Base-by-base conservation (phyloP, 768 basidiomycete species). In the Boletus speciosus region DNA sequence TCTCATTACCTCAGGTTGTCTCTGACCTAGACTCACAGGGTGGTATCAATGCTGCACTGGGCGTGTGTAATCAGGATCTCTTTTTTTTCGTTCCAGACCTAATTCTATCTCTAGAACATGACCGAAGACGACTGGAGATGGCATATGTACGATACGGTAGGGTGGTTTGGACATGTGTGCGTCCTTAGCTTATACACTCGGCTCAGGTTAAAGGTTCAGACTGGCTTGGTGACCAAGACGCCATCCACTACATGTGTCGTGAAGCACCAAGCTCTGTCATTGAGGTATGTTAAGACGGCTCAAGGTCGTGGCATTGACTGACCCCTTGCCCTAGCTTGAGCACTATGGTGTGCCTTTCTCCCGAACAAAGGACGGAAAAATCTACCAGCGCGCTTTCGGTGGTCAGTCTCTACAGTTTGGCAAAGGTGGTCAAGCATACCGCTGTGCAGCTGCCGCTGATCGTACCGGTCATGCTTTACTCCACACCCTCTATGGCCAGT, bases 211-310 rank as follows among this genome's bases (percentile, higher is more conserved):
- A 99, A 81, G 97, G 97, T 58, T 97, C 94, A 49, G 97, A 99
- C 76, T 99, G 97, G 97, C 86, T 98, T 37, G 97, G 97, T 72
- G 97, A 99, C 77, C 94, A 95, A 75, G 97, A 99, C 67, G 97
- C 97, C 46, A 98, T 99, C 63, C 97, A 98, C 68, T 99, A 98
- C 77, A 99, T 99, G 97, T 97, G 93, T 72, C 81, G 93, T 36
- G 97, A 99, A 73, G 97, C 97, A 39, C 96, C 95, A 49, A 79
- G 85, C 70, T 88, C 90, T 34, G 95, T 98, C 59, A 84, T 95
- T 47, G 95, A 98, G 82, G 94, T 89, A 51, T 34, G 76, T 44
- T 14, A 8, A 16, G 55, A 23, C 23, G 38, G 16, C 32, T 56
- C 36, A 21, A 12, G 2, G 12, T 21, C 4, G 21, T 39, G 6